Base-by-base conservation (phyloP, 495 filamentous ascomycete genomes). In the Terfezia boudieri region DNA sequence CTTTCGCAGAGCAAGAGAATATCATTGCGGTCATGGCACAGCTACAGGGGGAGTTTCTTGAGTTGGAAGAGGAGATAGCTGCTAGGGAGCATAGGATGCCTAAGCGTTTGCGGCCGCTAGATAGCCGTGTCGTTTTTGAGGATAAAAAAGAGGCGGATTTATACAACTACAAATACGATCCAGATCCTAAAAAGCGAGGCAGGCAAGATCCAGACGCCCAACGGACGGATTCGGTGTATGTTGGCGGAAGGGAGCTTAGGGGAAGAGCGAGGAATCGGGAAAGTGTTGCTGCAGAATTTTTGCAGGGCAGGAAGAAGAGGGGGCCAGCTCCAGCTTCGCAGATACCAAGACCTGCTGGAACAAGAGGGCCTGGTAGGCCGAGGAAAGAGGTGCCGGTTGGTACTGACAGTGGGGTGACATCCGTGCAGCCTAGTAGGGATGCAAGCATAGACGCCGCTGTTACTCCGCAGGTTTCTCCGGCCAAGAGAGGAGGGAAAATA, bases 111-210 rank as follows among this genome's bases (percentile, higher is more conserved):
- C 49, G 56, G 38, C 61, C 61, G 16, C 58, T 64, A 10, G 61
- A 64, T 20, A 14, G 41, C 23, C 58, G 37, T 22, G 37, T 64
- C 6, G 51, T 57, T 8, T 64, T 58, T 55, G 61, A 64, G 46
- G 61, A 64, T 50, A 64, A 64, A 26, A 64, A 64, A 48, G 61
- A 64, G 36, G 61, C 61, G 37, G 58, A 61, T 41, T 58, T 64
- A 26, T 64, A 64, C 36, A 60, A 57, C 37, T 63, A 59, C 51
- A 57, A 53, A 11, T 61, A 61, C 35, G 60, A 61, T 36, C 60
- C 60, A n/a, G 60, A 59, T 43, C 59, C 56, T 7, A 59, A 61
- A 22, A 63, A 63, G 56, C 60, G 61, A 9, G 61, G 61, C 26
- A 58, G 56, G 50, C 61, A 64, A 41, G 55, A 64, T 48, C 57